Percentiles rank a stretch among this genome's conserved stretches.
phyloP scores from a whole-genome alignment of 2,329 filamentous ascomycete genomes.

The Coniella vitis region DNA sequence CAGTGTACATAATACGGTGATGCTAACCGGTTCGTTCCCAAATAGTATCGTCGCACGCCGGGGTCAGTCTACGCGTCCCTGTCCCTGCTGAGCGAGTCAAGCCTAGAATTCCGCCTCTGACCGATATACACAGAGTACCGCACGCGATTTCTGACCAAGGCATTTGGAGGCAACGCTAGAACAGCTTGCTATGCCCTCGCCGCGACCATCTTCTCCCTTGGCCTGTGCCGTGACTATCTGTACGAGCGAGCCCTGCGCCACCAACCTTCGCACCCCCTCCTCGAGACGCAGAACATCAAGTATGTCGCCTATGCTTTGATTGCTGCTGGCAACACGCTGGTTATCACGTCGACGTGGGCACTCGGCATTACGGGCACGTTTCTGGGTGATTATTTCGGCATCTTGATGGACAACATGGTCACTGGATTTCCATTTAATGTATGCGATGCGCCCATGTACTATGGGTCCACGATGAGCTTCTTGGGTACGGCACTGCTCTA shows the following conservation, averaged over 20 bases:
- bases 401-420: constrained; percentile 91
- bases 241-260: constrained; percentile 78
- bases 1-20: not conserved
- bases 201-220: constrained; percentile 81
- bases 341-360: constrained; percentile 82
- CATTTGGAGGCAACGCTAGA: constrained; percentile 72
- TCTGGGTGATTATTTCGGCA: constrained; percentile 96
- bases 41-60: constrained; percentile 15
- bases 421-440: constrained; percentile 95
- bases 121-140: constrained; percentile 61
- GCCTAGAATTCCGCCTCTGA: not conserved
- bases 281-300: constrained; percentile 53
- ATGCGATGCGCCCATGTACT: constrained; percentile 90
- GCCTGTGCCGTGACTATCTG: constrained; percentile 78
- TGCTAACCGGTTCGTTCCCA: not conserved
- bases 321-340: constrained; percentile 70
- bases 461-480: constrained; percentile 88
- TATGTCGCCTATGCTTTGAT: constrained; percentile 67
- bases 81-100: too few relatives aligned
- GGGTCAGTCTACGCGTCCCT: not conserved
- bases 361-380: constrained; percentile 94
- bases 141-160: constrained; percentile 79
- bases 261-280: constrained; percentile 67
- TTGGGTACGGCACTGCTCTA: constrained; percentile 77
- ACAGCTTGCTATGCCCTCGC: constrained; percentile 87